phyloP scores from a whole-genome alignment of 192 early-diverging fungal genomes.

The Thoreauomyces humboldtii region DNA sequence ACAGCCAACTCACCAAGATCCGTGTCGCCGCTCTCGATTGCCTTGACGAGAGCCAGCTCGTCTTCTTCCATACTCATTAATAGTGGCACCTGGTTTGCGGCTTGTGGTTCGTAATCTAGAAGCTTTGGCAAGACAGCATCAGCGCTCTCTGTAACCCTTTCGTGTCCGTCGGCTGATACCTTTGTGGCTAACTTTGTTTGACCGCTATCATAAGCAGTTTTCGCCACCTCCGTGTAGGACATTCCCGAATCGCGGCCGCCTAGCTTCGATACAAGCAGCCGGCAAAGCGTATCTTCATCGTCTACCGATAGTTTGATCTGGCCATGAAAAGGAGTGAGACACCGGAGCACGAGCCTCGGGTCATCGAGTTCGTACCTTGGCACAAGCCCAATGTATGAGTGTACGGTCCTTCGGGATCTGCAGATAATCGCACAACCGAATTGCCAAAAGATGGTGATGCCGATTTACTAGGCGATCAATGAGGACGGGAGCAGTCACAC shows the following conservation, averaged over 20 bases:
- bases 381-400: constrained; percentile 94
- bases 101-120: constrained; percentile 90
- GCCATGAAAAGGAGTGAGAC: not conserved
- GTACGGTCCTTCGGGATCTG: constrained; percentile 76
- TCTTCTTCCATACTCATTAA: constrained; percentile 93
- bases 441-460: constrained; percentile 80
- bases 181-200: constrained; percentile 80
- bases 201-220: constrained; percentile 81
- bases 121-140: no score
- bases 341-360: not conserved
- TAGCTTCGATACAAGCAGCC: constrained; percentile 76
- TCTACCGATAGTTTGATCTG: constrained; percentile 78
- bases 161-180: constrained; percentile 38
- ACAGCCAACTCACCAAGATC: constrained; percentile 71
- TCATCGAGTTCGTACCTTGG: constrained; percentile 59
- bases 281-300: constrained; percentile 84
- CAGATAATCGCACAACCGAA: constrained; percentile 80
- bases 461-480: constrained; percentile 81
- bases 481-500: constrained; percentile 76
- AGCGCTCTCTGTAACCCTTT: not conserved
- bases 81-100: constrained; percentile 91
- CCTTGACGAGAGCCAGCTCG: constrained; percentile 80
- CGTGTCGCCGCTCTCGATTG: constrained; percentile 91
- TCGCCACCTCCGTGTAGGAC: constrained; percentile 91
- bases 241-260: constrained; percentile 62